Evolutionary conservation across 495 filamentous ascomycete species (phyloP), one percentile per base, ranked within the genome.

Genomic region (Monascus purpureus): DNA sequence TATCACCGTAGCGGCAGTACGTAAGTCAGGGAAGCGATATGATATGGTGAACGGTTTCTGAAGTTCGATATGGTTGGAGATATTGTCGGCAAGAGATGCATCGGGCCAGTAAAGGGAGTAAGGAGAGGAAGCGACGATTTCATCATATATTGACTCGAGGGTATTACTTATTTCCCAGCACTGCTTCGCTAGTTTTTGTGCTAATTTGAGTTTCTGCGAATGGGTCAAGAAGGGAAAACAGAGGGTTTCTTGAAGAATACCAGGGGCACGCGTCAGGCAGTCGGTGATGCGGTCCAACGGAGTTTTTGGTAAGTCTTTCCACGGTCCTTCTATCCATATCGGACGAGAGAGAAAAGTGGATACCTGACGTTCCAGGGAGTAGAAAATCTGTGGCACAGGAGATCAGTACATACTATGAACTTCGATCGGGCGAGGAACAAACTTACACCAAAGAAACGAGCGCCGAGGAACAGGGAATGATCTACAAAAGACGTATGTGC

Each of bases 301-400:
- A 3, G 36, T 27, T 32, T 58, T 59, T 2, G 35, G 24, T 11
- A 17, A 24, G 11, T 19, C 22, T 30, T 17, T 40, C 47, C 47
- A 59, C 4, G 58, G 55, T 2, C 27, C 16, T 5, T 38, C 31
- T 18, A 46, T 42, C 58, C 55, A 62, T 5, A 27, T 33, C 4
- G 44, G 25, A 6, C 47, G 31, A 2, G 42, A 37, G 3, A 61
- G 31, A 16, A 52, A 50, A 13, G 36, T 59, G 12, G 46, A 37
- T 11, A 19, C 16, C 13, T 38, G 38, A 11, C 13, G 35, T 6
- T 36, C 34, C 26, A 50, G 35, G 13, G 38, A 27, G 24, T 41
- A 24, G 8, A 47, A 8, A 6, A 43, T 43, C 45, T 47, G 27
- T 17, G 25, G 13, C 17, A 3, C 9, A 13, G 8, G 14, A 23